Percentiles rank a stretch among this genome's conserved stretches.
Conservation (phyloP, 139 green algal species). For the Coelastrella sp. region DNA sequence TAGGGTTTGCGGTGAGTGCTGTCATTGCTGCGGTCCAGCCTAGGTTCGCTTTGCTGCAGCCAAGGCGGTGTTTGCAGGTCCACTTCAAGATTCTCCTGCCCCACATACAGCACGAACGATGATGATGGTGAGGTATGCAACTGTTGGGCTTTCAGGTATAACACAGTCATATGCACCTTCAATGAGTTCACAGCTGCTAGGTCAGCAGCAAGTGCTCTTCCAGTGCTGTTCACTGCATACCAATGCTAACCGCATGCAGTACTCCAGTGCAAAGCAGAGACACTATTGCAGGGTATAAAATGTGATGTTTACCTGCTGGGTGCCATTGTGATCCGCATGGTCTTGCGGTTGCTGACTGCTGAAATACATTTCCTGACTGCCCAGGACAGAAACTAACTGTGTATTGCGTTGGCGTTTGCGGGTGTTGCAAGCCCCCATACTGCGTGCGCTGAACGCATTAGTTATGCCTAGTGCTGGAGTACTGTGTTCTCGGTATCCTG, state of each 20-base stretch:
- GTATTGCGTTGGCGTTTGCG: neutral
- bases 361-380: constrained; percentile 4
- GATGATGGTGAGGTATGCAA: no score
- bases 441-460: neutral
- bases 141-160: no score
- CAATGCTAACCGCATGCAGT: no score
- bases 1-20: no score
- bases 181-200: no score
- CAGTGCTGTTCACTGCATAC: no score
- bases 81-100: constrained; percentile 15
- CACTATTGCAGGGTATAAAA: no score
- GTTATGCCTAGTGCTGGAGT: neutral
- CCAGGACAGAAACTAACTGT: constrained; percentile 15
- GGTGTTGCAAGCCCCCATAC: neutral
- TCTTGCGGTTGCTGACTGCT: neutral
- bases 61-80: constrained; percentile 29
- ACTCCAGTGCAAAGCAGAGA: no score
- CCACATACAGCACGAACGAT: no score
- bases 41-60: constrained; percentile 9
- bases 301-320: neutral
- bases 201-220: no score
- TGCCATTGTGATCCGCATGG: neutral
- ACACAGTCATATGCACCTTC: no score
- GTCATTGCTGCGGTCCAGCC: no score
- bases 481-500: neutral